These are phyloP conservation scores for Colletotrichum plurivorum DNA, from an alignment of 2,329 filamentous ascomycete species.

Conservation along the genomic window DNA sequence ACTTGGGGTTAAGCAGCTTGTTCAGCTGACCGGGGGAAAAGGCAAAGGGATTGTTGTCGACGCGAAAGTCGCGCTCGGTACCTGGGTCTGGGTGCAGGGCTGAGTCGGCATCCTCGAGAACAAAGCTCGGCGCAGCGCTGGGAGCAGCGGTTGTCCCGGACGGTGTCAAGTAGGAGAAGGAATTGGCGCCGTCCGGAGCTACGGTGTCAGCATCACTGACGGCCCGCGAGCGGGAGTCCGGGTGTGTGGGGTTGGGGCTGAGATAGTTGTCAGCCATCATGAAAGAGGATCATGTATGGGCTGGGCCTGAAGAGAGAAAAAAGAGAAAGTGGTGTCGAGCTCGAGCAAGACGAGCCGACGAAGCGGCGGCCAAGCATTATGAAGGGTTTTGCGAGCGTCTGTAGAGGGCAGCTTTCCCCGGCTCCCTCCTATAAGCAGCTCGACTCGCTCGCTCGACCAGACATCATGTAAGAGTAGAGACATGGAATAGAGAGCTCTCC, in stretches of 20 bases:
- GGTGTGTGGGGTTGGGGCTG: conserved; percentile 32
- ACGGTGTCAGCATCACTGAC: conserved; percentile 40
- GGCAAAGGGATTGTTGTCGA: conserved; percentile 81
- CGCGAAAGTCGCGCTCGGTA: conserved; percentile 75
- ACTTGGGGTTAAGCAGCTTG: conserved; percentile 84
- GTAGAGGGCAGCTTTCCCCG: conserved; percentile 29
- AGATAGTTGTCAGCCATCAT: conserved; percentile 34
- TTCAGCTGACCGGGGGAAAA: conserved; percentile 81
- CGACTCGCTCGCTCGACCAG: not conserved
- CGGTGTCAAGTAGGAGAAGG: conserved; percentile 46
- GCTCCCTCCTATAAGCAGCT: conserved; percentile 14
- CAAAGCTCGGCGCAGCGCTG: conserved; percentile 30
- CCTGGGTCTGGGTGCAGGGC: conserved; percentile 78
- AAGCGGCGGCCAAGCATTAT: conserved; percentile 34
- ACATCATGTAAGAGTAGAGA: conserved; percentile 10
- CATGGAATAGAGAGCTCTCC: conserved; percentile 23
- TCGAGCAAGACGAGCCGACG: conserved; percentile 36
- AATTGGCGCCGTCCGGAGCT: conserved; percentile 35
- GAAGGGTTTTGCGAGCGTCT: conserved; percentile 14
- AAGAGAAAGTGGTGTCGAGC: conserved; percentile 34
- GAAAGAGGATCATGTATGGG: conserved; percentile 15
- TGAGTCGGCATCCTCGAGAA: conserved; percentile 55
- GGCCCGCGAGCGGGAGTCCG: conserved; percentile 31
- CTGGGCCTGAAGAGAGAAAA: not conserved
- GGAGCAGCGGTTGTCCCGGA: conserved; percentile 30